phyloP scores from a whole-genome alignment of 1,284 basidiomycete species.

The Vanrija sp. region DNA sequence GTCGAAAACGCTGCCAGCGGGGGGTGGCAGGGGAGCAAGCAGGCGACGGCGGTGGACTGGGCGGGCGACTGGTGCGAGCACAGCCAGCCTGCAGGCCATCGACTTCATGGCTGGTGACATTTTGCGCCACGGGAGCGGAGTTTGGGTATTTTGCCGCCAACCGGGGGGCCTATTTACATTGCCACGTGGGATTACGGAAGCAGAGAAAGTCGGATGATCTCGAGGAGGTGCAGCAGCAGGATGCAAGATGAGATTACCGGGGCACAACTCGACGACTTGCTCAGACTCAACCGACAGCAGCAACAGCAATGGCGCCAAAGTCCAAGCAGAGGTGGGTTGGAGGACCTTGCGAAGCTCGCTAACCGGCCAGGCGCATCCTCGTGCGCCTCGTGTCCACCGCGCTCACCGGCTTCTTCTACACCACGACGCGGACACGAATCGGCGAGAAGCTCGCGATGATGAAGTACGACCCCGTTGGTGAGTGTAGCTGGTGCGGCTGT shows the following conservation, averaged over 20 bases:
- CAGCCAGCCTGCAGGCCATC: neutral
- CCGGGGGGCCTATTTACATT: too few species aligned
- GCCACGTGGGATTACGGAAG: too few species aligned
- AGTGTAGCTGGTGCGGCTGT: slow-evolving; percentile 26
- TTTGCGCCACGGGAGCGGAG: too few species aligned
- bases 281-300: neutral
- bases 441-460: slow-evolving; percentile 72
- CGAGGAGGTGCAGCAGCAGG: too few species aligned
- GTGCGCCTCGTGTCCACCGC: slow-evolving; percentile 83
- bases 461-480: slow-evolving; percentile 84
- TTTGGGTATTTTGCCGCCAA: too few species aligned
- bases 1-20: neutral
- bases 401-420: slow-evolving; percentile 85
- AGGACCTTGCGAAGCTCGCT: neutral
- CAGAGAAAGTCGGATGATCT: too few species aligned
- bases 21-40: neutral
- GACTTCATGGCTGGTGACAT: too few species aligned
- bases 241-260: too few species aligned
- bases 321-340: slow-evolving; percentile 57
- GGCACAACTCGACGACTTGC: neutral
- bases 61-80: too few species aligned
- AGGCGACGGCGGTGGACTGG: neutral
- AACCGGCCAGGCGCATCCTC: slow-evolving; percentile 64
- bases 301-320: slow-evolving; percentile 52
- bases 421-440: slow-evolving; percentile 65